Conservation (phyloP, 2,329 filamentous ascomycete species). For the Exophiala xenobiotica region DNA sequence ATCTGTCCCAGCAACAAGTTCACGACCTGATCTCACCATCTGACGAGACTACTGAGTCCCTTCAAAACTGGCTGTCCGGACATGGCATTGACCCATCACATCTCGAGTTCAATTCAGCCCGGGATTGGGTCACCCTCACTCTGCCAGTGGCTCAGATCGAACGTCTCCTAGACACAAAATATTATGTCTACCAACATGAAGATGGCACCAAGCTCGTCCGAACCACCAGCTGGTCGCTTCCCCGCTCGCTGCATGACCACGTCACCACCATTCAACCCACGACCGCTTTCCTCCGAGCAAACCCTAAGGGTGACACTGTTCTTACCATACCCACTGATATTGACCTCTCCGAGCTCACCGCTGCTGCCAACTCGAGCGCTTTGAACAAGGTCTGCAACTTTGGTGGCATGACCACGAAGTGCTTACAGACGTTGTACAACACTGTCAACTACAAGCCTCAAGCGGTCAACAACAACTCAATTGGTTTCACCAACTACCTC, state of each 20-base stretch:
- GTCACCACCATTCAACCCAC: conserved; percentile 62
- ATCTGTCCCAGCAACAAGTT: conserved; percentile 54
- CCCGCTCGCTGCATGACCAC: conserved; percentile 56
- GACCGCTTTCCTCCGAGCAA: conserved; percentile 56
- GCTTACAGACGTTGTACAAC: conserved; percentile 55
- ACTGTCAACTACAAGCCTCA: conserved; percentile 54
- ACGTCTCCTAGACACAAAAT: conserved; percentile 53
- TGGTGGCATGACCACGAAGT: conserved; percentile 53
- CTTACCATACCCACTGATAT: conserved; percentile 35
- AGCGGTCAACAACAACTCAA: conserved; percentile 41
- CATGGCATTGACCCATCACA: conserved; percentile 49
- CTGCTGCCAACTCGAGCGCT: conserved; percentile 26
- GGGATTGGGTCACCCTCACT: conserved; percentile 58
- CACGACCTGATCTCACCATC: conserved; percentile 55
- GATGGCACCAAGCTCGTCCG: conserved; percentile 55
- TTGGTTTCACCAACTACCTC: conserved; percentile 51
- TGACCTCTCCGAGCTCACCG: conserved; percentile 22
- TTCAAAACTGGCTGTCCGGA: conserved; percentile 57
- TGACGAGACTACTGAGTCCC: conserved; percentile 51
- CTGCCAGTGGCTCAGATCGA: conserved; percentile 55
- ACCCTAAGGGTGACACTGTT: conserved; percentile 24
- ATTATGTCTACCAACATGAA: conserved; percentile 54
- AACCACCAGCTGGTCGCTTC: conserved; percentile 59
- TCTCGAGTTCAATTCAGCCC: conserved; percentile 51
- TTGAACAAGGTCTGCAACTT: conserved; percentile 50